These are phyloP conservation scores for Aplosporella prunicola DNA, from an alignment of 2,329 filamentous ascomycete genomes.

Conservation along the genomic window DNA sequence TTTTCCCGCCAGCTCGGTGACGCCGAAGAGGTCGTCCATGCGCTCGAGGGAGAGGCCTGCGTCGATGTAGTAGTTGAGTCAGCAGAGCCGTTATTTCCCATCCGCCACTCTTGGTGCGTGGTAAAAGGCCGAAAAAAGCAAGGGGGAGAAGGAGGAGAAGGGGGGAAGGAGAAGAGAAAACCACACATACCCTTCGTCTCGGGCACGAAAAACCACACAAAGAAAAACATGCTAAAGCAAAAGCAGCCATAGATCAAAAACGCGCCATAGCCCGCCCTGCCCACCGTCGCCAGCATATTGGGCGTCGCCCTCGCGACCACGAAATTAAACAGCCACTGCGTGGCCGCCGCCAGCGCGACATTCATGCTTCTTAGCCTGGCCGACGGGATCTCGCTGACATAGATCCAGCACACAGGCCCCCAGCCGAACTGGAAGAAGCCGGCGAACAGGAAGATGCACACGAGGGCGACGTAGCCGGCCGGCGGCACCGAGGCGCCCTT, in stretches of 20 bases:
- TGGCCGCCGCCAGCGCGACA: constrained; percentile 58
- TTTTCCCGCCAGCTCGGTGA: constrained; percentile 42
- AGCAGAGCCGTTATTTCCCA: too few relatives aligned
- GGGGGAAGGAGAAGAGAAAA: too few relatives aligned
- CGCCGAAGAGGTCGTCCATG: constrained; percentile 58
- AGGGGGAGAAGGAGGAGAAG: not conserved
- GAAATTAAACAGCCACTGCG: constrained; percentile 68
- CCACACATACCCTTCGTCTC: constrained; percentile 57
- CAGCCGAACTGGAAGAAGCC: constrained; percentile 56
- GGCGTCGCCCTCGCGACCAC: constrained; percentile 59
- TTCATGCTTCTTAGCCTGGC: constrained; percentile 57
- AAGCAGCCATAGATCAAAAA: constrained; percentile 62
- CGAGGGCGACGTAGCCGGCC: constrained; percentile 60
- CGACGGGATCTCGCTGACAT: constrained; percentile 61
- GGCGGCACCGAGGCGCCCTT: constrained; percentile 46
- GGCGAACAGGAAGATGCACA: constrained; percentile 65
- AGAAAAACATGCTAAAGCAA: constrained; percentile 55
- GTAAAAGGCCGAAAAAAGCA: too few relatives aligned
- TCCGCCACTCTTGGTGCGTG: too few relatives aligned
- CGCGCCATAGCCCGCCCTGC: constrained; percentile 36
- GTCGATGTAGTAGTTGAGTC: not conserved
- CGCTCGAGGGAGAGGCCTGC: constrained; percentile 43
- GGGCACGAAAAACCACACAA: constrained; percentile 59
- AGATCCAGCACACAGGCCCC: constrained; percentile 63
- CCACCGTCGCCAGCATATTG: constrained; percentile 54